Base-by-base conservation (phyloP, 1,284 basidiomycete species). In the Cryptococcus sp. region DNA sequence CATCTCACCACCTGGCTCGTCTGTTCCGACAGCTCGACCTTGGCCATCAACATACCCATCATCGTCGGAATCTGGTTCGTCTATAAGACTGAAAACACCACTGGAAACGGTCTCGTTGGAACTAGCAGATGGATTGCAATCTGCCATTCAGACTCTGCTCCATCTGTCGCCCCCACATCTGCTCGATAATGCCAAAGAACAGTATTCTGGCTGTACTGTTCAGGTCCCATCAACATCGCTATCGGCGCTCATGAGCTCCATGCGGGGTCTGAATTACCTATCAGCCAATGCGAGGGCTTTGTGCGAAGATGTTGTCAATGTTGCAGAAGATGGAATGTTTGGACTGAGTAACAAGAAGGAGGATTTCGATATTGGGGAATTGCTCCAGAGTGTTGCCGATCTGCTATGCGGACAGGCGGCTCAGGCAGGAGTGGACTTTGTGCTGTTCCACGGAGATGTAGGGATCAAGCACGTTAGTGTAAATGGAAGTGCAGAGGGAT, bases 231-330 rank as follows among this genome's bases (percentile, higher is more conserved):
- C 87, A 0, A 83, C 90, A 1, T 88, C 85, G 54, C 80, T 94
- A 69, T 86, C 87, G n/a, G 87, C 88, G 21, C 80, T 94, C 68
- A 82, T 93, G 66, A 88, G 88, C 3, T 82, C 85, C 25, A 88
- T 93, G 87, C 88, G 89, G 74, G 87, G 86, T 57, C 81, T 94
- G 57, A 93, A 92, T 70, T 93, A 88, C 66, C 82, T 93, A 62
- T 87, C 87, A 1, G 87, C 87, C 13, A 87, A 92, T 69, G 83
- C 76, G 18, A 64, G 67, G 2, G 52, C 65, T 1, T 49, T 74
- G 9, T 65, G 62, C 5, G 50, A 56, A 24, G 43, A 36, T 5
- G 22, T n/a, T 25, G 47, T 19, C 5, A 7, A 4, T 7, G 5
- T 14, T 39, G 36, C 14, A 16, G 18, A 39, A 39, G 14, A 39